Evolutionary conservation across 2,329 filamentous ascomycete species (phyloP), one percentile per base, ranked within the genome.

Genomic region (Phaeosphaeriaceae sp.): DNA sequence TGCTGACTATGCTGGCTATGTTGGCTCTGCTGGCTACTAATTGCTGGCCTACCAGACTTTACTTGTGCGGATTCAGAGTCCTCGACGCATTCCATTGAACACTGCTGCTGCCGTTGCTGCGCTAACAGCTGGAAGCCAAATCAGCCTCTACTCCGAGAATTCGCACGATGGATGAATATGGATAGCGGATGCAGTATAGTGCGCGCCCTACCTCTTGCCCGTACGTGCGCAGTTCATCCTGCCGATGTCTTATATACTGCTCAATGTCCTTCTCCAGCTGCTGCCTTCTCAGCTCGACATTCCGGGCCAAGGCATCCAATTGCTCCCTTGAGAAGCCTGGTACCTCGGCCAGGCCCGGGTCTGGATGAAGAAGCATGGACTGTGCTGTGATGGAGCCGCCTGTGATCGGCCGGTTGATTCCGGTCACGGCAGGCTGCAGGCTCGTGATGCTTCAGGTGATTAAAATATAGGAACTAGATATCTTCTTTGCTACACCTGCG

Each of bases 241-340:
- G 70, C 59, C 71, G 71, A 51, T 47, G 52, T 46, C 40, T 47
- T 46, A 72, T 71, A 52, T 72, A 73, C 38, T 57, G 57, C 42
- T 60, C 36, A 55, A 73, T 72, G 58, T 72, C 70, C 36, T 49
- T 47, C 60, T 73, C 67, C 50, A 73, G 69, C 56, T 67, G 63
- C 60, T 66, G 64, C 52, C 70, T 63, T 42, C 69, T 66, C 37
- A 55, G 55, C 60, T 73, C 69, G 49, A 73, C 60, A 54, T 56
- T 69, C 58, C 57, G 58, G 46, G 67, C 61, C 50, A 71, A 57
- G 50, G 40, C 43, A 47, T 68, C 64, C 56, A 72, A 61, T 61
- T 71, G 67, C 57, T 60, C 60, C 30, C 54, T 57, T 8, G 60
- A 53, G 54, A 67, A 65, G 63, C 63, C 68, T 52, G 66, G 62